Evolutionary conservation across 768 basidiomycete species (phyloP).

Genomic region (Clitopilus hobsonii): DNA sequence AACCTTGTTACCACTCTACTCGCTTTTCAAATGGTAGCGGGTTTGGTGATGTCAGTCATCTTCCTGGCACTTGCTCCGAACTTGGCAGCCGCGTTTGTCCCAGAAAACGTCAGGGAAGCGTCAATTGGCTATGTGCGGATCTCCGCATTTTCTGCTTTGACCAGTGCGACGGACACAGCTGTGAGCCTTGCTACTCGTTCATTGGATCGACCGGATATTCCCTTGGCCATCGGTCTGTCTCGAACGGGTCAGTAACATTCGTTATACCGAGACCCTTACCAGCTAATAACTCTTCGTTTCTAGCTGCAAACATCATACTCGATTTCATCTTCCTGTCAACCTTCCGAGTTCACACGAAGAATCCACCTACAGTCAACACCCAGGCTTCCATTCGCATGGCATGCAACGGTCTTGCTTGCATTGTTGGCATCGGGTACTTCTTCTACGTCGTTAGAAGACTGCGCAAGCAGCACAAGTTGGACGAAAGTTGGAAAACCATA

Average conservation of each 20-base stretch:
- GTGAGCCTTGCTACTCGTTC: constrained; percentile 2
- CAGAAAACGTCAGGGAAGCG: background rate
- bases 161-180: constrained; percentile 1
- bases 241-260: background rate
- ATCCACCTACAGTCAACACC: constrained; percentile 1
- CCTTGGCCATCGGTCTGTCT: background rate
- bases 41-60: constrained; percentile 2
- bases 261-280: background rate
- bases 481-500: background rate
- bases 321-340: constrained; percentile 3
- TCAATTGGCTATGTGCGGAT: constrained; percentile 3
- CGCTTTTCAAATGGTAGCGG: background rate
- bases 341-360: background rate
- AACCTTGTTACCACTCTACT: background rate
- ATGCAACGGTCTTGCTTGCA: background rate
- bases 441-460: constrained; percentile 8
- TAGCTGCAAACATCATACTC: constrained; percentile 4
- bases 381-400: constrained; percentile 2
- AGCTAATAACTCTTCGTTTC: background rate
- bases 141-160: constrained; percentile 2
- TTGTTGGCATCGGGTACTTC: constrained; percentile 12
- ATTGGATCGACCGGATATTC: constrained; percentile 3
- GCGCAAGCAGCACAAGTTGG: background rate
- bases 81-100: constrained; percentile 1
- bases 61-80: constrained; percentile 1